These are phyloP conservation scores for Corniculantispora saksenae DNA, from an alignment of 2,329 filamentous ascomycete genomes.

Conservation along the genomic window DNA sequence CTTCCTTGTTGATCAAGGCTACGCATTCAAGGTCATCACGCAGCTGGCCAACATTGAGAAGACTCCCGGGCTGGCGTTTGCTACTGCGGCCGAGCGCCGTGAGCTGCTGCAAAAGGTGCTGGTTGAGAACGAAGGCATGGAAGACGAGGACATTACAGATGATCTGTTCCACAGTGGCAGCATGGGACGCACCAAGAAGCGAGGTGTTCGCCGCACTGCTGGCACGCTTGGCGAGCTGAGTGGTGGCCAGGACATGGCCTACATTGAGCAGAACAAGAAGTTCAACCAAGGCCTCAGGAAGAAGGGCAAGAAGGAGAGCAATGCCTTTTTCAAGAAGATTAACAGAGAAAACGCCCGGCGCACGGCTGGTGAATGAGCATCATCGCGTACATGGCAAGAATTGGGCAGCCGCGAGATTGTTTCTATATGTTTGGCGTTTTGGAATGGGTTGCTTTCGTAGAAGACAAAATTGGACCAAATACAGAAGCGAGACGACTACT, in stretches of 20 bases:
- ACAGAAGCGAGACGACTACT: too few relatives aligned
- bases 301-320: constrained; percentile 41
- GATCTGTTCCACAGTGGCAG: constrained; percentile 43
- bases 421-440: background rate
- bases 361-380: constrained; percentile 33
- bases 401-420: background rate
- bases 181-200: constrained; percentile 53
- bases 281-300: constrained; percentile 52
- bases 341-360: constrained; percentile 42
- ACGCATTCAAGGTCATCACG: constrained; percentile 98
- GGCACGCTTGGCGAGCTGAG: constrained; percentile 83
- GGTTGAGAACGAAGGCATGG: constrained; percentile 78
- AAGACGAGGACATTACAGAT: constrained; percentile 65
- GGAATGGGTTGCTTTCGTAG: background rate
- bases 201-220: constrained; percentile 74
- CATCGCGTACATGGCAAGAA: too few relatives aligned
- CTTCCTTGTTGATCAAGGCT: constrained; percentile 96
- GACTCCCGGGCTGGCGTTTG: constrained; percentile 77
- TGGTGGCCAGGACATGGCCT: constrained; percentile 97
- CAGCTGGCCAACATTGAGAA: constrained; percentile 89
- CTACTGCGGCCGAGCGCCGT: constrained; percentile 74
- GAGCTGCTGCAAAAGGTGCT: constrained; percentile 88
- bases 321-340: constrained; percentile 45
- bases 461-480: too few relatives aligned
- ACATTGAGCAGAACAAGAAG: constrained; percentile 78